Evolutionary conservation across 2,329 filamentous ascomycete genomes (phyloP), one percentile per base, ranked within the genome.

Genomic region (Aureobasidium uvarum): DNA sequence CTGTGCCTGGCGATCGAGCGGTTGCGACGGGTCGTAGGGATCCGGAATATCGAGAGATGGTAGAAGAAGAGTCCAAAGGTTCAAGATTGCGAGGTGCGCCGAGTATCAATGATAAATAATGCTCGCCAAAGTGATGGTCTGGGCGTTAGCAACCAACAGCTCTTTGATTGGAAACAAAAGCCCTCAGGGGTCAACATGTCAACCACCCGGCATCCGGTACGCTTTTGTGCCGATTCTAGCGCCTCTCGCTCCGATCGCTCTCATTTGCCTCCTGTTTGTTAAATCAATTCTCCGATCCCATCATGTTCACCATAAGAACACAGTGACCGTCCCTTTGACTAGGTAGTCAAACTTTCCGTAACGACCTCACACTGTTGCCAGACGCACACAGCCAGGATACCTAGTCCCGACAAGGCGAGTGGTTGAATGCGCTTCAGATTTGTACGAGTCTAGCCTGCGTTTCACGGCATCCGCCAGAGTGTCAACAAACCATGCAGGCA

Each of bases 71-170:
- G 33, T 36, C 28, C 31, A 63, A 31, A 54, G 36, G 48, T 38
- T 51, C 48, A 51, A 28, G 48, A 51, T 51, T 63, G 25, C 25
- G 36, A 63, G 39, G 48, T n/a, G 60, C 48, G 48, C 58, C 58
- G 58, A 62, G 46, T 50, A 54, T 43, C 48, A 63, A 54, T 63
- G 46, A 63, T 52, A 52, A 54, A 63, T 46, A 46, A 20, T 62
- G 43, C 43, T 48, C 45, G 56, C 46, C 20, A 54, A 63, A 45
- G 38, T 41, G 36, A 41, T 63, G 60, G 60, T 63, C 60, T 54
- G 48, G 60, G 60, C 60, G 58, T 51, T 51, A 39, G 33, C 58
- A 51, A 51, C 43, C 58, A 51, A 62, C 58, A 48, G 45, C 43
- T 63, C 48, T 52, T 52, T 63, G 41, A 63, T 63, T 54, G 48